phyloP scores from a whole-genome alignment of 768 basidiomycete genomes.

The Lactarius sp. region DNA sequence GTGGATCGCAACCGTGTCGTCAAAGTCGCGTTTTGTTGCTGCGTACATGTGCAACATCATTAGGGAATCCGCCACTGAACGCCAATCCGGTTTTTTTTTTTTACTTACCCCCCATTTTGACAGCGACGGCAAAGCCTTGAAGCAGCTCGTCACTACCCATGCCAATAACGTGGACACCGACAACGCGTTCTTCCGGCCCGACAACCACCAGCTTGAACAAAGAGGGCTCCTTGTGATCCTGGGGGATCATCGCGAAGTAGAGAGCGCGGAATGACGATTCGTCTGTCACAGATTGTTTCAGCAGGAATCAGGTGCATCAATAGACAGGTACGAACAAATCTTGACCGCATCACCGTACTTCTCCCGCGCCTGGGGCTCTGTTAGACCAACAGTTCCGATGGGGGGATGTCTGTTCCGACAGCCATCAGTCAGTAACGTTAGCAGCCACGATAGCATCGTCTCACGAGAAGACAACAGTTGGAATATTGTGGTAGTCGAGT shows the following conservation, averaged over 20 bases:
- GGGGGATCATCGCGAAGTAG: conserved; percentile 88
- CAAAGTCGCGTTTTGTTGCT: conserved; percentile 77
- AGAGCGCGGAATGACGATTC: conserved; percentile 76
- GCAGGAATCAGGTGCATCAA: conserved; percentile 4
- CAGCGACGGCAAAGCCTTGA: conserved; percentile 95
- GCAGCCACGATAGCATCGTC: conserved; percentile 32
- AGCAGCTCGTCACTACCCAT: conserved; percentile 88
- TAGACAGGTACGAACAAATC: conserved; percentile 60
- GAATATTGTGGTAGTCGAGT: conserved; percentile 83
- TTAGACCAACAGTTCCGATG: conserved; percentile 92
- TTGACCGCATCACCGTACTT: conserved; percentile 88
- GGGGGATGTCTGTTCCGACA: conserved; percentile 70
- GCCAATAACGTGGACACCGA: conserved; percentile 94
- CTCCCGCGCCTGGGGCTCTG: conserved; percentile 83
- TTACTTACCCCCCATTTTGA: conserved; percentile 85
- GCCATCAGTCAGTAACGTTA: conserved; percentile 5
- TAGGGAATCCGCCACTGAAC: neutral
- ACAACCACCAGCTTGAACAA: conserved; percentile 87
- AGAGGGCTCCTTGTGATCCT: conserved; percentile 91
- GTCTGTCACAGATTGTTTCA: conserved; percentile 42
- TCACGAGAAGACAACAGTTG: conserved; percentile 95
- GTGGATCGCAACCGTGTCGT: conserved; percentile 89
- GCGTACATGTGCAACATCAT: conserved; percentile 2
- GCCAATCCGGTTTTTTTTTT: neutral
- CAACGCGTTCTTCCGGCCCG: conserved; percentile 88